phyloP scores from a whole-genome alignment of 1,139 yeast genomes.

The Scheffersomyces insectosa region DNA sequence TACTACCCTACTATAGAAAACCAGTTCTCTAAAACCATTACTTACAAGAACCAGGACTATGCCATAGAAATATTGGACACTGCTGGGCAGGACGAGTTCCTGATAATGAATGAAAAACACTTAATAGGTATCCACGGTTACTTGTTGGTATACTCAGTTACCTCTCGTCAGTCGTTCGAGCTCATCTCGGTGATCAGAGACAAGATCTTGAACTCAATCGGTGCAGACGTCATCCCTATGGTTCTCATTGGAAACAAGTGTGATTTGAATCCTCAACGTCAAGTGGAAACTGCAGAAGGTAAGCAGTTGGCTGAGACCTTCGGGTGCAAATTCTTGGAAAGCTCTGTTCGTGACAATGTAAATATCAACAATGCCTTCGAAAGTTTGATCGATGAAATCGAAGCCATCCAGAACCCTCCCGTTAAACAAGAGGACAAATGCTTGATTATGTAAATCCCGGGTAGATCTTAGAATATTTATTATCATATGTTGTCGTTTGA shows the following conservation, averaged over 20 bases:
- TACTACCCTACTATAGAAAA: conserved; percentile 94
- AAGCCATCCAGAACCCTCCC: conserved; percentile 54
- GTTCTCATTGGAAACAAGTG: conserved; percentile 83
- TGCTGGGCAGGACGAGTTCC: conserved; percentile 93
- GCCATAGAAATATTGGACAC: conserved; percentile 88
- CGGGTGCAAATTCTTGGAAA: conserved; percentile 71
- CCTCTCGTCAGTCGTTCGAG: conserved; percentile 78
- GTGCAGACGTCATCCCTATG: conserved; percentile 73
- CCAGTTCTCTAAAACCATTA: conserved; percentile 75
- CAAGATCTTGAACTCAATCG: conserved; percentile 76
- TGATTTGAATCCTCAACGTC: conserved; percentile 66
- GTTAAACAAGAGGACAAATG: conserved; percentile 40
- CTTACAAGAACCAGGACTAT: conserved; percentile 72
- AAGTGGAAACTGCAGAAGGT: conserved; percentile 68
- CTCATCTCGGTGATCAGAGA: conserved; percentile 77
- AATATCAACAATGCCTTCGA: conserved; percentile 71
- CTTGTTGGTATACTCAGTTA: conserved; percentile 78
- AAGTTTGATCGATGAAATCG: conserved; percentile 69
- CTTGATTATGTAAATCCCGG: conserved; percentile 24
- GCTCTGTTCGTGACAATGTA: conserved; percentile 74
- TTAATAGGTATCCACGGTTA: conserved; percentile 86
- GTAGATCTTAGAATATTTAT: conserved; percentile 1
- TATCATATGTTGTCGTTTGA: background rate
- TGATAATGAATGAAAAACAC: conserved; percentile 80
- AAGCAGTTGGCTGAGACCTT: conserved; percentile 60